Evolutionary conservation across 805 yeast genomes (phyloP).

Genomic region (Myxozyma monticola): DNA sequence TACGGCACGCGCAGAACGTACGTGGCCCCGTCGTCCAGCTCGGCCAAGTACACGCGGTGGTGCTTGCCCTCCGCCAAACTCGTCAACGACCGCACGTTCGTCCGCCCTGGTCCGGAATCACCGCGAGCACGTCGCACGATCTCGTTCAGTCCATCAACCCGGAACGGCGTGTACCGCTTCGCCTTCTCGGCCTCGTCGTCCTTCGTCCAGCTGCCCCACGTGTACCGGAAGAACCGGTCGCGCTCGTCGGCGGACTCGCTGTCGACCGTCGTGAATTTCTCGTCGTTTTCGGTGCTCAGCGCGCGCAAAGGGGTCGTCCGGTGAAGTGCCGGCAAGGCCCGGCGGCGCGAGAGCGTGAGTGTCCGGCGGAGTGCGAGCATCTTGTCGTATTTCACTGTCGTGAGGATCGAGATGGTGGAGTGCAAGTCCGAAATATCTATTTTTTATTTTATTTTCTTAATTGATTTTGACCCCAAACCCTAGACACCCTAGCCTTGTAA

Average conservation of each 20-base stretch:
- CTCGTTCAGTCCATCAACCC: conserved; percentile 69
- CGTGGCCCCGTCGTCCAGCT: conserved; percentile 54
- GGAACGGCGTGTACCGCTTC: conserved; percentile 76
- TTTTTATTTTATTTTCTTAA: too few species aligned
- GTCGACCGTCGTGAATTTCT: conserved; percentile 14
- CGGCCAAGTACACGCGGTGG: conserved; percentile 78
- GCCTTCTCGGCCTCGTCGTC: conserved; percentile 74
- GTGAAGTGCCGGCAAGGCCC: too few species aligned
- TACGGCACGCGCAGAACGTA: conserved; percentile 86
- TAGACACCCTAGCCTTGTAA: too few species aligned
- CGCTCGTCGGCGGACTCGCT: conserved; percentile 14
- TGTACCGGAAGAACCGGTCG: conserved; percentile 66
- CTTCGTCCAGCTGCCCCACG: conserved; percentile 94
- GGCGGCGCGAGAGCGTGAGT: too few species aligned
- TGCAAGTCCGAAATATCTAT: too few species aligned
- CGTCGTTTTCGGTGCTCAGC: conserved; percentile 1
- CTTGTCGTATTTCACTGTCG: too few species aligned
- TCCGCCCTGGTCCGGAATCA: conserved; percentile 12
- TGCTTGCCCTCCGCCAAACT: conserved; percentile 94
- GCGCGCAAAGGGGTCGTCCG: too few species aligned
- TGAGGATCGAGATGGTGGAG: too few species aligned
- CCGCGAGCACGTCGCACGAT: conserved; percentile 34
- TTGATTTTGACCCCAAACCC: too few species aligned
- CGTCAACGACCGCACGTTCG: conserved; percentile 66
- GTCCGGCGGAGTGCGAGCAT: too few species aligned